Evolutionary conservation across 768 basidiomycete species (phyloP), one percentile per base, ranked within the genome.

Genomic region (Macrolepiota fuliginosa): DNA sequence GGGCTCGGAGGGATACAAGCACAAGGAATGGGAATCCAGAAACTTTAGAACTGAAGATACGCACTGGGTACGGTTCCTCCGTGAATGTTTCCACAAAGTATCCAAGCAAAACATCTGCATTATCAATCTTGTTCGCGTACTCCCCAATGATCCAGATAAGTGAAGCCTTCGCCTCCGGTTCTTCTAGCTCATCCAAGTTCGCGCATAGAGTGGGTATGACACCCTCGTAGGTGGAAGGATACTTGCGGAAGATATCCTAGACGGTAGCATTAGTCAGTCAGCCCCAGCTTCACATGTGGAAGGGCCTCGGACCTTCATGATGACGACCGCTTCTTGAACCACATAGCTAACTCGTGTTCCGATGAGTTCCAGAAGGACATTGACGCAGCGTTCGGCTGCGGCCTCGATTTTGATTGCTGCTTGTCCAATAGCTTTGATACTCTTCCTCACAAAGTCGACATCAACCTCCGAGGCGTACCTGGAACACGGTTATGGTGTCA

Each of bases 111-210:
- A 98, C 96, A 71, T 92, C 94, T 2, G 96, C 95, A 65, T 99
- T 99, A 67, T 96, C 94, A 65, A 98, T 98, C 77, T 94, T 96
- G 73, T 91, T 90, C 2, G 96, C 95, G 68, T 99, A 98, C 77
- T 98, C 95, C 60, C 96, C 96, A 66, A 98, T 95, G 68, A 99
- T 98, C 96, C 97, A 99, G 71, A 99, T 98, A 54, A 99, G 79
- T 2, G 96, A 96, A 0, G 96, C 93, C 71, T 98, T 98, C 1
- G 97, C 96, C 71, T 99, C 96, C 10, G 96, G 97, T 70, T 99
- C 97, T 69, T 98, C 96, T 35, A 99, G 79, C 68, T 97, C 96
- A 62, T 99, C 96, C 13, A 98, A 86, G 69, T 95, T 96, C 1
- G 92, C 88, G 68, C 96, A 99, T 13, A 99, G 76, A 0, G 90